Evolutionary conservation across 495 filamentous ascomycete genomes (phyloP), one percentile per base, ranked within the genome.

Genomic region (Oidiodendron maius): DNA sequence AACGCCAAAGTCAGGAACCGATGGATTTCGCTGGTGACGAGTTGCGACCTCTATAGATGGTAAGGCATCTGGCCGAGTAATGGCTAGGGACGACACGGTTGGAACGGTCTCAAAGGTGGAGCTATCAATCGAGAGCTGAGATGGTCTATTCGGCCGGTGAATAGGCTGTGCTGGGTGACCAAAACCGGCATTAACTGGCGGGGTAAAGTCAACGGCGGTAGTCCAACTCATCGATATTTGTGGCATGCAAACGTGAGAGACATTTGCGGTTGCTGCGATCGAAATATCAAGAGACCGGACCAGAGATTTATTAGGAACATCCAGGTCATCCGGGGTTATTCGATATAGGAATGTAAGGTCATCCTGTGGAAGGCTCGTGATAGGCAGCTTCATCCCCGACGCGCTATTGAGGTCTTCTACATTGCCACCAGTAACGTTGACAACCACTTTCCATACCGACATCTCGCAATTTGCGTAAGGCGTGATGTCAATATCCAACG

Each of bases 401-500:
- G 66, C 64, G 39, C 80, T 62, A 41, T 77, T 83, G n/a, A 90
- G 68, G 50, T 81, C 72, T 50, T 85, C 82, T 9, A 89, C 80
- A 5, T 64, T 73, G 40, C 87, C 89, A 18, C 82, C 82, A 37
- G 72, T 74, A 11, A 94, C 61, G 5, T 65, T 57, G 44, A 94
- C 70, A n/a, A 77, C 64, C 39, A 89, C 81, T 40, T 77, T 76
- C 43, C 84, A 71, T 24, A 97, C 77, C 5, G 66, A 61, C 39
- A 90, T 78, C 59, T 86, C 80, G 55, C 80, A 87, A 30, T 80
- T 78, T 40, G 88, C 77, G 52, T 88, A 90, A 17, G 89, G 82
- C 0, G 88, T 91, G 45, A 94, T 83, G 64, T 96, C 91, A 42
- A 95, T 70, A 63, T 95, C 90, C 15, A 96, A 72, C 41, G 86